Evolutionary conservation across 495 filamentous ascomycete species (phyloP), one percentile per base, ranked within the genome.

Genomic region (Pyronema omphalodes): DNA sequence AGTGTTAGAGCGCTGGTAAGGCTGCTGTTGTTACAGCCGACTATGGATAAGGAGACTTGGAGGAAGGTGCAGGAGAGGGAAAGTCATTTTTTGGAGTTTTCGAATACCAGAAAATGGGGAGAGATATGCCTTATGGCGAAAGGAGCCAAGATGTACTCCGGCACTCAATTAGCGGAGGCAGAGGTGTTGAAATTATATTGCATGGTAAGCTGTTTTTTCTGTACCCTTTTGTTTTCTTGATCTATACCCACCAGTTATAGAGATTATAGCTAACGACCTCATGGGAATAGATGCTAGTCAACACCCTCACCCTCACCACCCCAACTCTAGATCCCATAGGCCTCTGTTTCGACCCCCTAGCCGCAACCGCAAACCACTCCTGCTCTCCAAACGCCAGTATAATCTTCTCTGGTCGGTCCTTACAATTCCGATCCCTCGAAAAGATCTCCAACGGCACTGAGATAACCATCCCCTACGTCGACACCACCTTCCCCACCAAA

Each of bases 381-480:
- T 86, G 84, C 66, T 69, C 73, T 37, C 79, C 79, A 33, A 88
- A 84, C 55, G 71, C 77, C n/a, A 69, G 74, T 11, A 70, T 83
- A 35, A 71, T 76, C 11, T 81, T 83, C 58, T 76, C 83, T 50
- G 76, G 73, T 12, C 57, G 55, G 0, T 40, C 65, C 33, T 52
- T 74, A 4, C 57, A 64, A 0, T 53, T 76, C 11, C 66, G 73
- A 9, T 64, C 69, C 1, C 58, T 75, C 6, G 67, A 56, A 35
- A 53, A 55, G 23, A 73, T 66, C 53, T 58, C 69, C 6, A 67
- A 72, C 19, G 71, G 73, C 55, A 71, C 76, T 11, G 81, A 88
- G 63, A 68, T 88, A 40, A 76, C 74, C 51, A 77, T 84, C 57
- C 77, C 77, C 18, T 88, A 88, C 61, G 68, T 81, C 53, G 82